Percentiles rank a stretch among this genome's conserved stretches.
Evolutionary conservation across 2,329 filamentous ascomycete species (phyloP).

Genomic region (Calonectria hongkongensis): DNA sequence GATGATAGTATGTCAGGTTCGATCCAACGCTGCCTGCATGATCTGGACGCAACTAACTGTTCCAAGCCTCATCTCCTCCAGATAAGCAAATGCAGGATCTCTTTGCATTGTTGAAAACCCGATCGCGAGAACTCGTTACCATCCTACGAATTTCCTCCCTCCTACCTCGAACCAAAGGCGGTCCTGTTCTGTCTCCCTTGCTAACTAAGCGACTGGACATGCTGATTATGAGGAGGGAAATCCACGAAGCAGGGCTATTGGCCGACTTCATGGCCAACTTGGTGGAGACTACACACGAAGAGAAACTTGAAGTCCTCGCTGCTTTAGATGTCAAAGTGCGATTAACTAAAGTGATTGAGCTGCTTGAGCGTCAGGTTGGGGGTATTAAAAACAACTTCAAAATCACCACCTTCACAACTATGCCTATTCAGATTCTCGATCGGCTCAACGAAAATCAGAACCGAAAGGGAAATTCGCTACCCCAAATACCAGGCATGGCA

Average conservation of each 20-base stretch:
- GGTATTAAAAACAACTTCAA: constrained; percentile 91
- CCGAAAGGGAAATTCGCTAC: constrained; percentile 56
- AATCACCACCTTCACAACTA: constrained; percentile 85
- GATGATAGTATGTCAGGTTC: constrained; percentile 75
- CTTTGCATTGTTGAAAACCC: constrained; percentile 87
- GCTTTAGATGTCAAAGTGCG: constrained; percentile 86
- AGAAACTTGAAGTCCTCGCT: constrained; percentile 91
- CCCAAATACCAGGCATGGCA: constrained; percentile 64
- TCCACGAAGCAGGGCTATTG: constrained; percentile 87
- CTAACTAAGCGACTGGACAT: constrained; percentile 90
- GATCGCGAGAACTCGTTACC: constrained; percentile 90
- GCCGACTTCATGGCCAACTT: constrained; percentile 99
- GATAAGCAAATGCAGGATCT: constrained; percentile 80
- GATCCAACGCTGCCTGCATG: not conserved
- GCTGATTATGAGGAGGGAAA: constrained; percentile 88
- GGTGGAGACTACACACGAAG: constrained; percentile 89
- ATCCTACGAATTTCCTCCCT: constrained; percentile 89
- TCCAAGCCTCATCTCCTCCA: constrained; percentile 54
- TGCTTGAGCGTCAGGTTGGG: constrained; percentile 87
- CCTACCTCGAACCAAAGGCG: constrained; percentile 80
- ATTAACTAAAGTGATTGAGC: constrained; percentile 86
- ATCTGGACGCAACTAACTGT: constrained; percentile 35
- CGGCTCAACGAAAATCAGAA: constrained; percentile 67
- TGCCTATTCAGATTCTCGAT: constrained; percentile 77
- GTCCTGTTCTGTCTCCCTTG: constrained; percentile 84